These are phyloP conservation scores for Russula griseocarnosa DNA, from an alignment of 768 basidiomycete species.

Conservation along the genomic window DNA sequence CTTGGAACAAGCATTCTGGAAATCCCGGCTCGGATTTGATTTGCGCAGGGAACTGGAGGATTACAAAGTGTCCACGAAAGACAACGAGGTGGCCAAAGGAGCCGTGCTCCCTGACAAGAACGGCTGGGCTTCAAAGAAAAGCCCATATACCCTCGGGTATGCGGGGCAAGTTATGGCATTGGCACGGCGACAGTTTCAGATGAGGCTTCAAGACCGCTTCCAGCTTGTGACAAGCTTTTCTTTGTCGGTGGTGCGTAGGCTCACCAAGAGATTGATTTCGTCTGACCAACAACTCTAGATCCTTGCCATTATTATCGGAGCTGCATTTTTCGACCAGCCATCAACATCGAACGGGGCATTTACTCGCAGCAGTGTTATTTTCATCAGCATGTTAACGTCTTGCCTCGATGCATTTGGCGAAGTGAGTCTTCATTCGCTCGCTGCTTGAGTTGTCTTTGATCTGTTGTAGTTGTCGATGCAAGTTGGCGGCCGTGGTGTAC, in stretches of 20 bases:
- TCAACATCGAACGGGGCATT: conserved; percentile 76
- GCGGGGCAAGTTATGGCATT: conserved; percentile 67
- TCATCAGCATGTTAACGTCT: conserved; percentile 61
- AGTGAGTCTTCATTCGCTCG: conserved; percentile 35
- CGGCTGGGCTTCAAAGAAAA: conserved; percentile 68
- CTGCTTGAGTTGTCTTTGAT: not conserved
- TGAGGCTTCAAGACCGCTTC: conserved; percentile 71
- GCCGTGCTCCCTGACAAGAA: conserved; percentile 77
- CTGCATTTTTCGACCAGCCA: conserved; percentile 69
- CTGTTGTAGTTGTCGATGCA: conserved; percentile 55
- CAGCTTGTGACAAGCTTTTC: conserved; percentile 68
- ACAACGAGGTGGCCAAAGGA: conserved; percentile 66
- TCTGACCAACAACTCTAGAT: conserved; percentile 38
- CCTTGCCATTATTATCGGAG: conserved; percentile 66
- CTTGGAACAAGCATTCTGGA: conserved; percentile 58
- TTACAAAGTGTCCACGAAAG: conserved; percentile 51
- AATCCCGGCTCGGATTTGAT: conserved; percentile 43
- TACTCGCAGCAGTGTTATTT: conserved; percentile 80
- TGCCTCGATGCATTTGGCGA: conserved; percentile 72
- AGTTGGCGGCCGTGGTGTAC: conserved; percentile 76
- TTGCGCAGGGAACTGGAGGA: conserved; percentile 48
- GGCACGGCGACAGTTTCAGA: conserved; percentile 68
- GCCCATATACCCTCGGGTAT: conserved; percentile 81
- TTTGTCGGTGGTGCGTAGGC: conserved; percentile 50
- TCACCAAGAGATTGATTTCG: conserved; percentile 1